Conservation (phyloP, 2,329 filamentous ascomycete genomes). For the Beauveria caledonica region DNA sequence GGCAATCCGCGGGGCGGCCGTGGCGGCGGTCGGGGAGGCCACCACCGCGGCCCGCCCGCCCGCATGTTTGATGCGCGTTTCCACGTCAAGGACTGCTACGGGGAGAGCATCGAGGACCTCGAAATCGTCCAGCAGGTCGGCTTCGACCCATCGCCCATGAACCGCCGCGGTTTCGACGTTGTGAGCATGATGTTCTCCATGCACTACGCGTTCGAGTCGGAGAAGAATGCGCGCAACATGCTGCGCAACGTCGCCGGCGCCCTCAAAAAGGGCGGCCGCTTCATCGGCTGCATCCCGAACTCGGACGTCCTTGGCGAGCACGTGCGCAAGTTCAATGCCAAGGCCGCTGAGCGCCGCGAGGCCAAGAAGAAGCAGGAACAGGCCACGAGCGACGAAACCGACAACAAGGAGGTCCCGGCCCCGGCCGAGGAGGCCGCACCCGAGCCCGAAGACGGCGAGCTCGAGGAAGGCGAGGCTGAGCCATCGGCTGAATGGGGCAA, state of each 20-base stretch:
- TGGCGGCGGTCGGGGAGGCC: constrained; percentile 37
- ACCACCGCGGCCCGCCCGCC: constrained; percentile 33
- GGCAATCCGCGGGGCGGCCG: constrained; percentile 49
- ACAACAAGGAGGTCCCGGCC: constrained; percentile 14
- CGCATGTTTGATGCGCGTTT: constrained; percentile 80
- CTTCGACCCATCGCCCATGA: constrained; percentile 68
- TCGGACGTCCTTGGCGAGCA: constrained; percentile 78
- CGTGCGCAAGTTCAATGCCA: constrained; percentile 68
- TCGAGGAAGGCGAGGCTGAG: constrained; percentile 55
- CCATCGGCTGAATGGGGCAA: constrained; percentile 82
- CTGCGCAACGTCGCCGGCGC: constrained; percentile 83
- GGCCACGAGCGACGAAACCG: constrained; percentile 16
- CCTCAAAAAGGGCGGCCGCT: constrained; percentile 86
- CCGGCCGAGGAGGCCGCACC: constrained; percentile 16
- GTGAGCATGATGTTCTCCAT: constrained; percentile 99
- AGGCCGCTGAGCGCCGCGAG: constrained; percentile 31
- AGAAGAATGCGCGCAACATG: constrained; percentile 86
- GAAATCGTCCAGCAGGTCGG: constrained; percentile 79
- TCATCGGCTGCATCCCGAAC: constrained; percentile 95
- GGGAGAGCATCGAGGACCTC: constrained; percentile 72
- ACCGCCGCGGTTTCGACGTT: constrained; percentile 81
- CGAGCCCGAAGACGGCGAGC: constrained; percentile 34
- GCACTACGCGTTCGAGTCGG: constrained; percentile 95
- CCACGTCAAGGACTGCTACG: constrained; percentile 86
- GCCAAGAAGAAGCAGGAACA: constrained; percentile 28